A percentile compares a stretch with the other conserved stretches of the same genome.
These are phyloP conservation scores for Amaranthus cruentus DNA, from an alignment of 148 eudicot species.

Conservation along the genomic window DNA sequence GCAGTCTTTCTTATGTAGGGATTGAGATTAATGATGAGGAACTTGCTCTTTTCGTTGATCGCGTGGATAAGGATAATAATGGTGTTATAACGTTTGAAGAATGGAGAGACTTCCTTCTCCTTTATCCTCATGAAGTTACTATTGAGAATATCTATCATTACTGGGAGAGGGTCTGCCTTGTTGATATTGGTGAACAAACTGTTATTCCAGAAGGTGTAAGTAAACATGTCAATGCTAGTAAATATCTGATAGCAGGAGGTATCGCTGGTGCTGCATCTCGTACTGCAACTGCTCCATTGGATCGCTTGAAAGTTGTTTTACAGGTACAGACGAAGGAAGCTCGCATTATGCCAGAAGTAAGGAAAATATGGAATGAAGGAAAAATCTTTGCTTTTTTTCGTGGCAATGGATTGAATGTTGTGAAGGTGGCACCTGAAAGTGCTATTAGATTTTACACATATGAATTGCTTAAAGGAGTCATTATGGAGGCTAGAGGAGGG, in stretches of 20 bases:
- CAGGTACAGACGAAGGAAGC: constrained; percentile 73
- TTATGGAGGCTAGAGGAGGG: constrained; percentile 58
- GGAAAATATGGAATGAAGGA: constrained; percentile 80
- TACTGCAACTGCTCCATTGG: constrained; percentile 95
- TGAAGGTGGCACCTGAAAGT: constrained; percentile 96
- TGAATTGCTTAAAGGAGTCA: constrained; percentile 68
- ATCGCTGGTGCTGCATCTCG: constrained; percentile 98
- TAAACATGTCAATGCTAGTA: constrained; percentile 76
- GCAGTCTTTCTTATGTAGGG: constrained; percentile 80
- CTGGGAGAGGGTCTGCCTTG: constrained; percentile 90
- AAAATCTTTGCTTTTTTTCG: constrained; percentile 77
- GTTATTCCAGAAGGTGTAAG: constrained; percentile 89
- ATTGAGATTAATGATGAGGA: constrained; percentile 85
- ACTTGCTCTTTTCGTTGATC: constrained; percentile 92
- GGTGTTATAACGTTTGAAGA: constrained; percentile 95
- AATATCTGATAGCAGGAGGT: constrained; percentile 88
- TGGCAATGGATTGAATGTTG: constrained; percentile 84
- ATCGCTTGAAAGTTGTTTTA: constrained; percentile 74
- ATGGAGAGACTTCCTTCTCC: constrained; percentile 94
- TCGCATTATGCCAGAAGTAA: constrained; percentile 51
- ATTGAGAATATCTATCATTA: constrained; percentile 83
- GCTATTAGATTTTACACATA: constrained; percentile 88
- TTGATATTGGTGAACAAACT: constrained; percentile 95
- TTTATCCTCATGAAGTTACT: constrained; percentile 93
- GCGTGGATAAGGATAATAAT: constrained; percentile 88